Evolutionary conservation across 2,329 filamentous ascomycete species (phyloP).

Genomic region (Cordyceps militaris): DNA sequence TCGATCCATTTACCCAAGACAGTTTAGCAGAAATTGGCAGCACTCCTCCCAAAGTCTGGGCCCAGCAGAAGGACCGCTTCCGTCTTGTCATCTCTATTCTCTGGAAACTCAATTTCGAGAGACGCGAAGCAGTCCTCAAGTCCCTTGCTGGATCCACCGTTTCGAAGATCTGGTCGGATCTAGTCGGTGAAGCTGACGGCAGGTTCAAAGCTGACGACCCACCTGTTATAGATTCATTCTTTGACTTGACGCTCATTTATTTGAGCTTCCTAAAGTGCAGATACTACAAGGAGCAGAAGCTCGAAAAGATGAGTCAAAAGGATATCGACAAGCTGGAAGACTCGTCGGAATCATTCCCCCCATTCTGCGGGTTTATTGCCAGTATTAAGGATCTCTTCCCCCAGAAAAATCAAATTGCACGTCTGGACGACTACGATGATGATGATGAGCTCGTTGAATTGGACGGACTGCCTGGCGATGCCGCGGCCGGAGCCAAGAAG

Average conservation of each 20-base stretch:
- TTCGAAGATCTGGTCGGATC: neutral
- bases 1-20: neutral
- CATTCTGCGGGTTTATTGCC: conserved; percentile 24
- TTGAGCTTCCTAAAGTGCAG: conserved; percentile 24
- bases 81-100: conserved; percentile 26
- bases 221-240: conserved; percentile 13
- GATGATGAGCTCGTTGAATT: conserved; percentile 14
- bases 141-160: conserved; percentile 3
- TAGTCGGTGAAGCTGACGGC: neutral
- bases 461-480: conserved; percentile 16
- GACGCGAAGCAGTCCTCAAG: conserved; percentile 21
- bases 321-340: conserved; percentile 15
- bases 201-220: neutral
- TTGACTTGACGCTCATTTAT: conserved; percentile 27
- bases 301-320: conserved; percentile 17
- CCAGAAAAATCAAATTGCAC: conserved; percentile 27
- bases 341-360: conserved; percentile 15
- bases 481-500: neutral
- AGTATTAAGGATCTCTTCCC: conserved; percentile 24
- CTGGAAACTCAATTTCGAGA: conserved; percentile 16
- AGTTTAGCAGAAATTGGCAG: conserved; percentile 9
- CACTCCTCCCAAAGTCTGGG: conserved; percentile 17
- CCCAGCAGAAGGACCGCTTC: conserved; percentile 16
- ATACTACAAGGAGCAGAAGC: conserved; percentile 17
- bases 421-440: conserved; percentile 19